Evolutionary conservation across 2,329 filamentous ascomycete genomes (phyloP), one percentile per base, ranked within the genome.

Genomic region (Pseudohalonectria lignicola): DNA sequence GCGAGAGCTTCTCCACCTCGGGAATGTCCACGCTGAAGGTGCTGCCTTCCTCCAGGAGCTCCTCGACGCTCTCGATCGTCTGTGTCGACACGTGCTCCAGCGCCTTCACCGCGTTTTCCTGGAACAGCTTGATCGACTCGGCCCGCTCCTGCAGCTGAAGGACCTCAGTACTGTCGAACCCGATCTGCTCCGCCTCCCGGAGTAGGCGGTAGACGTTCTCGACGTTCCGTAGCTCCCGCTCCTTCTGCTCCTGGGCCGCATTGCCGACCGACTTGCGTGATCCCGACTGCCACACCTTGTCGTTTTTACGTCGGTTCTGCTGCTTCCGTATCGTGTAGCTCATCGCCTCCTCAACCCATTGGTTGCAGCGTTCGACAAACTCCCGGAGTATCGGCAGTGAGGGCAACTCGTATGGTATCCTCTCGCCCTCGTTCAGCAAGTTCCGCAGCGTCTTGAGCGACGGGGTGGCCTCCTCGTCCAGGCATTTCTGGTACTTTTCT

Each of bases 281-380:
- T 39, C 79, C 74, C 51, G 76, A 81, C 46, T 86, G 83, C 77
- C 83, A 92, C 32, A 75, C 76, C 54, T 86, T 92, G 52, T 95
- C 90, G 58, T 83, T 94, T 62, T 96, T 96, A 44, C 90, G 86
- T 45, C 92, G 83, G 54, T 93, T 94, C 61, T 95, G 90, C 64
- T 95, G 90, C 65, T 98, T 98, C 49, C 92, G 84, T 42, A 92
- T 88, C 53, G 88, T 94, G 66, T 93, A 98, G 55, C 84, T 88
- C 52, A 86, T 92, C 47, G 92, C 92, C 63, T 96, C 90, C 52
- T 96, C 92, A 45, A 95, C 86, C 84, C 93, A 95, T 55, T 94
- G 87, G 59, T 94, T 93, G 66, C 92, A 96, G 52, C 86, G 82
- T 50, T 94, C 87, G 57, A 98, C 92, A 63, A 94, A 98, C 47